Percentiles rank a stretch among this genome's conserved stretches.
Conservation (phyloP, 2,329 filamentous ascomycete genomes). For the Trichophyton equinum region DNA sequence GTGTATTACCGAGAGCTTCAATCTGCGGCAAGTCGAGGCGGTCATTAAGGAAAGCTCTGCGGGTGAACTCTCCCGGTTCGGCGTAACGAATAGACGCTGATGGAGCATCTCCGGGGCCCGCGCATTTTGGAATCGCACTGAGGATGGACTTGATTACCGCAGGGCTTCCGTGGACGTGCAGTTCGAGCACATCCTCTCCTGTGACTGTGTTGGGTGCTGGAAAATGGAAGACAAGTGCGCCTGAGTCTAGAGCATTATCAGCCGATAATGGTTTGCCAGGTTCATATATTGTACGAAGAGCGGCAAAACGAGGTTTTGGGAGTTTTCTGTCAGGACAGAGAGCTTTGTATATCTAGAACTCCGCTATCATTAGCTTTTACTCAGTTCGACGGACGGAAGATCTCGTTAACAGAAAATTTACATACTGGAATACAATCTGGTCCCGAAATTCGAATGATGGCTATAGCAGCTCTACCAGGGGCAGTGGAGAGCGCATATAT, state of each 20-base stretch:
- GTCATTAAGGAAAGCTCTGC: slow-evolving; percentile 76
- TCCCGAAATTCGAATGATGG: slow-evolving; percentile 77
- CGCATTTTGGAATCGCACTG: slow-evolving; percentile 51
- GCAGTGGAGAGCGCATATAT: slow-evolving; percentile 91
- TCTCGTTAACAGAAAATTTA: neutral
- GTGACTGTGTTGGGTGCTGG: slow-evolving; percentile 71
- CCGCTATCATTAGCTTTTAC: slow-evolving; percentile 2
- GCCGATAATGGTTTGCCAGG: slow-evolving; percentile 32
- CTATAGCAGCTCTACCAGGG: slow-evolving; percentile 74
- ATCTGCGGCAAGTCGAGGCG: slow-evolving; percentile 77
- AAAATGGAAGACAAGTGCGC: slow-evolving; percentile 72
- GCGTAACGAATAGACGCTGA: slow-evolving; percentile 58
- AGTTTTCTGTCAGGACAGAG: slow-evolving; percentile 45
- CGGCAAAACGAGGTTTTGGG: slow-evolving; percentile 52
- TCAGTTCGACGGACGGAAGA: neutral
- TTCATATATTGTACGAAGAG: slow-evolving; percentile 61
- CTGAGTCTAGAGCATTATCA: slow-evolving; percentile 53
- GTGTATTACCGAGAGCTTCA: slow-evolving; percentile 49
- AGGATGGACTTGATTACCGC: slow-evolving; percentile 83
- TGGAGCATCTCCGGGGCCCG: neutral
- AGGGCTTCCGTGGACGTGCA: slow-evolving; percentile 86
- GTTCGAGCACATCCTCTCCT: slow-evolving; percentile 80
- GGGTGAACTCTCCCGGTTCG: slow-evolving; percentile 90
- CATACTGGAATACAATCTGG: slow-evolving; percentile 56
- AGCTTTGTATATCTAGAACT: slow-evolving; percentile 47